These are phyloP conservation scores for Backusella circina DNA, from an alignment of 192 early-diverging fungal genomes.

Conservation along the genomic window DNA sequence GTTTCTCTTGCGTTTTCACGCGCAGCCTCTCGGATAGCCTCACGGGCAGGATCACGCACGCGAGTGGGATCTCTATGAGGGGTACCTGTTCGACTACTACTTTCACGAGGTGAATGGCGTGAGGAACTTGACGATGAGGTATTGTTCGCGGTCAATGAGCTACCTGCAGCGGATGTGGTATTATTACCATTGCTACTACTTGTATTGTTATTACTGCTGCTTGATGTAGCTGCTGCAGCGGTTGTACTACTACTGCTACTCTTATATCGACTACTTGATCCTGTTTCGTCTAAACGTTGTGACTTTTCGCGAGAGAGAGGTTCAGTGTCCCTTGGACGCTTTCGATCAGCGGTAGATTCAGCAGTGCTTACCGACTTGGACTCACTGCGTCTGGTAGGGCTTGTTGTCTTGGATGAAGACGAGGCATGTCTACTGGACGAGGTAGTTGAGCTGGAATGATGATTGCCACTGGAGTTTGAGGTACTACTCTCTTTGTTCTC, in stretches of 20 bases:
- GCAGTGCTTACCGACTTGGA: neutral
- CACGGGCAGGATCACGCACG: conserved; percentile 13
- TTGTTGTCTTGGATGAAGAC: neutral
- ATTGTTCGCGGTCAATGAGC: neutral
- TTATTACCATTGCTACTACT: neutral
- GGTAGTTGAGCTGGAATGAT: neutral
- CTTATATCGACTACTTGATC: neutral
- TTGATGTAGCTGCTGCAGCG: neutral
- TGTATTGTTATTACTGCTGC: neutral
- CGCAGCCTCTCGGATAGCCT: conserved; percentile 20
- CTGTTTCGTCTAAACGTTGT: neutral
- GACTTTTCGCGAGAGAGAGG: neutral
- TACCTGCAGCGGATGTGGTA: neutral
- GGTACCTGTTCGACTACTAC: neutral
- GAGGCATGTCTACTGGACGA: neutral
- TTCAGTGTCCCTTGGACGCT: conserved; percentile 3
- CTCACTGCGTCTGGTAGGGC: neutral
- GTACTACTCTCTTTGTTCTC: neutral
- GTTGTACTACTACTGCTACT: neutral
- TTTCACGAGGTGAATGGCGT: neutral
- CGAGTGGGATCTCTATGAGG: conserved; percentile 1
- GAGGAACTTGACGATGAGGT: neutral
- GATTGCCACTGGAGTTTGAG: neutral
- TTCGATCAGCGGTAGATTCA: neutral
- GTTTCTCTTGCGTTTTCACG: conserved; percentile 6